Evolutionary conservation across 768 basidiomycete species (phyloP).

Genomic region (Suillus bovinus): DNA sequence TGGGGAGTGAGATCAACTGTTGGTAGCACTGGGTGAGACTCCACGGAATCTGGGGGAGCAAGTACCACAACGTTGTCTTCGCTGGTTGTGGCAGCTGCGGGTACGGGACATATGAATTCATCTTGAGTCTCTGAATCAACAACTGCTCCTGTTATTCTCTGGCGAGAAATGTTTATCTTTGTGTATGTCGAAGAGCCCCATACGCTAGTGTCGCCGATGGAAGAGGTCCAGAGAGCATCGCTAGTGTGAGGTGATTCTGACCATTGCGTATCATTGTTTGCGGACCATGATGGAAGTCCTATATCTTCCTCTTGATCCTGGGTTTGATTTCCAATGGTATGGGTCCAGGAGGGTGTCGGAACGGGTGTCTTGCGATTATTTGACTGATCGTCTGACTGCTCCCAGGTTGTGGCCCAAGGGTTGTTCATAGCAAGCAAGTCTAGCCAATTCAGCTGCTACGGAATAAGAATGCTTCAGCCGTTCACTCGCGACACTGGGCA

Average conservation of each 20-base stretch:
- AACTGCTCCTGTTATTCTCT: slow-evolving; percentile 5
- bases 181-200: slow-evolving; percentile 20
- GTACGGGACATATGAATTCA: background rate
- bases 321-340: slow-evolving; percentile 13
- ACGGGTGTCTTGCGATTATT: slow-evolving; percentile 3
- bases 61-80: background rate
- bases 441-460: background rate
- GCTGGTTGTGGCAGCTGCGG: background rate
- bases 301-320: slow-evolving; percentile 54
- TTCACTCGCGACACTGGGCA: background rate
- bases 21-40: slow-evolving; percentile 1
- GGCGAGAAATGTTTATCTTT: slow-evolving; percentile 9
- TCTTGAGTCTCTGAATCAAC: background rate
- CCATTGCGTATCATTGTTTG: slow-evolving; percentile 46
- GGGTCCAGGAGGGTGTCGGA: slow-evolving; percentile 9
- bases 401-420: slow-evolving; percentile 76
- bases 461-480: background rate
- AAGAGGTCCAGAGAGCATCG: slow-evolving; percentile 44
- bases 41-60: slow-evolving; percentile 7
- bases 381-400: slow-evolving; percentile 41
- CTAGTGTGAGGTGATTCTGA: slow-evolving; percentile 42
- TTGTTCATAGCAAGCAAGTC: slow-evolving; percentile 59
- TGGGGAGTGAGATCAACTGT: slow-evolving; percentile 3
- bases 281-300: slow-evolving; percentile 57
- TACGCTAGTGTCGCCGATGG: background rate